Evolutionary conservation across 1,284 basidiomycete species (phyloP).

Genomic region (Cryptococcus sp.): DNA sequence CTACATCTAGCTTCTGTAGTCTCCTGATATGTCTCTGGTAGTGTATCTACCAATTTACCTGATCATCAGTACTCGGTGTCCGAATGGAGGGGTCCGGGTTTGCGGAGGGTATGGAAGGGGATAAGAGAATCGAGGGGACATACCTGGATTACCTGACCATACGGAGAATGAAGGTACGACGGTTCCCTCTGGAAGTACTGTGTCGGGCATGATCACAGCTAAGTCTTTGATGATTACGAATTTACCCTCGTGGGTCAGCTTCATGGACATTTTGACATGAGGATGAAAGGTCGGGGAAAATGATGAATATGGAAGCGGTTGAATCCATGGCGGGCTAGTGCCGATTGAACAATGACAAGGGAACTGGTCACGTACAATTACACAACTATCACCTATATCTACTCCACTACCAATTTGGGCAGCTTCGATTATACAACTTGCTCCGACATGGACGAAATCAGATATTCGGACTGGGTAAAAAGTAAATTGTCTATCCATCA

Average conservation of each 20-base stretch:
- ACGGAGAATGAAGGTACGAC: constrained; percentile 83
- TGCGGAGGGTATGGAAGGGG: not conserved
- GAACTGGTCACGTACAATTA: constrained; percentile 64
- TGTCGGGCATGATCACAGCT: constrained; percentile 68
- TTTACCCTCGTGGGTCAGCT: constrained; percentile 63
- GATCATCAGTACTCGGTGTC: too few relatives aligned
- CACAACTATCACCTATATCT: constrained; percentile 89
- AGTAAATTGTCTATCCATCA: constrained; percentile 59
- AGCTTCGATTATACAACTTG: constrained; percentile 82
- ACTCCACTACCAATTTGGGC: constrained; percentile 91
- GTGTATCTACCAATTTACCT: constrained; percentile 75
- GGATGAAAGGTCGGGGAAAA: not conserved
- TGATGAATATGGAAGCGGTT: too few relatives aligned
- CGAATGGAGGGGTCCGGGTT: too few relatives aligned
- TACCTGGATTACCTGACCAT: constrained; percentile 87
- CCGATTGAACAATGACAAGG: not conserved
- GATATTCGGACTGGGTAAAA: constrained; percentile 98
- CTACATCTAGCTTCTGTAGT: constrained; percentile 73
- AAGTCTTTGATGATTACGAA: constrained; percentile 97
- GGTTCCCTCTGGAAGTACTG: constrained; percentile 85
- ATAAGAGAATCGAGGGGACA: constrained; percentile 10
- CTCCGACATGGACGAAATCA: constrained; percentile 90
- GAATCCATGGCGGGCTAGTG: not conserved
- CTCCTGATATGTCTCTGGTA: constrained; percentile 87
- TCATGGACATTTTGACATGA: not conserved